phyloP scores from a whole-genome alignment of 169 alveolate species.

The Cystoisospora suis region DNA sequence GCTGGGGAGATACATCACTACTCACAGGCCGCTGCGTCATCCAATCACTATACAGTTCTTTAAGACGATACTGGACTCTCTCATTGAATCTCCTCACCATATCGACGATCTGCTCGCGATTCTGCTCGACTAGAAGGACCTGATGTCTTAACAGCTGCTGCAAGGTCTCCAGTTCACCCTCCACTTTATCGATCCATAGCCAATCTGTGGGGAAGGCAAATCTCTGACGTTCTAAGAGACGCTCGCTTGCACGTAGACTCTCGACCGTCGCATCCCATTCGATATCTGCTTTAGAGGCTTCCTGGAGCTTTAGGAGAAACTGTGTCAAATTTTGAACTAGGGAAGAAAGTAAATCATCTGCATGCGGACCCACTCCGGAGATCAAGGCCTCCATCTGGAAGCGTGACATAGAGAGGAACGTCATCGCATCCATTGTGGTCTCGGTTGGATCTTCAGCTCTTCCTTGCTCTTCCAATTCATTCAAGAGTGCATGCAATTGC shows the following conservation, averaged over 20 bases:
- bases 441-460: conserved; percentile 65
- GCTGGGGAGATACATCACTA: conserved; percentile 56
- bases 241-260: conserved; percentile 86
- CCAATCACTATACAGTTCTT: conserved; percentile 64
- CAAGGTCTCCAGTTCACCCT: conserved; percentile 92
- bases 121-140: conserved; percentile 52
- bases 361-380: conserved; percentile 73
- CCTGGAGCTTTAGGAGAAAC: conserved; percentile 89
- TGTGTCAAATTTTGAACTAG: conserved; percentile 80
- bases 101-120: conserved; percentile 35
- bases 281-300: conserved; percentile 82
- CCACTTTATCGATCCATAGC: conserved; percentile 91
- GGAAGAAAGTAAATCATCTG: conserved; percentile 72
- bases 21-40: conserved; percentile 63
- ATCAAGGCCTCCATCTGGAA: conserved; percentile 75
- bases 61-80: conserved; percentile 49
- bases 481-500: conserved; percentile 71
- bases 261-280: conserved; percentile 89
- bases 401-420: conserved; percentile 76
- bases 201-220: conserved; percentile 91
- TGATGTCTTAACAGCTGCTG: conserved; percentile 77
- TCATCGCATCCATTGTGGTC: conserved; percentile 67
- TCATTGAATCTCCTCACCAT: conserved; percentile 45
- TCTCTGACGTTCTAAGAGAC: conserved; percentile 89
- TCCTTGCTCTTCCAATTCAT: conserved; percentile 71